phyloP scores from a whole-genome alignment of 768 basidiomycete genomes.

The Lentinula raphanica region DNA sequence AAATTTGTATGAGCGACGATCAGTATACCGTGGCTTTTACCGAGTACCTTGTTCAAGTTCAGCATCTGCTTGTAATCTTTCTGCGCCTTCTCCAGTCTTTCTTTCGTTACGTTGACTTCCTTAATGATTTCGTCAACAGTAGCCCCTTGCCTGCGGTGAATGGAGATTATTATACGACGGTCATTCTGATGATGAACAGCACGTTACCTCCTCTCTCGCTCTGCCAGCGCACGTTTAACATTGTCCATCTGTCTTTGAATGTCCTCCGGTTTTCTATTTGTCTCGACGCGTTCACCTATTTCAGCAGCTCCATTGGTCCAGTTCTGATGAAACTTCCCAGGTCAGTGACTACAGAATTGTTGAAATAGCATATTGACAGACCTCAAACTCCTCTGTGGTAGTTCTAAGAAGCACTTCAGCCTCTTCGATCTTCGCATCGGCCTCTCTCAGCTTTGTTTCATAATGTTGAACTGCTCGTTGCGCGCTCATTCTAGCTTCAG shows the following conservation, averaged over 20 bases:
- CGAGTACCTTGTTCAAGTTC: slow-evolving; percentile 55
- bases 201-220: slow-evolving; percentile 57
- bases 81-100: slow-evolving; percentile 53
- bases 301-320: slow-evolving; percentile 63
- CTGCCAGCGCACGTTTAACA: slow-evolving; percentile 57
- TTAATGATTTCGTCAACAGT: slow-evolving; percentile 72
- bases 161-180: slow-evolving; percentile 9
- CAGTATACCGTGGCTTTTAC: slow-evolving; percentile 20
- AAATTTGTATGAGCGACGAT: not conserved
- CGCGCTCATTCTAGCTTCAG: slow-evolving; percentile 28
- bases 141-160: slow-evolving; percentile 56
- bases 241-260: slow-evolving; percentile 61
- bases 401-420: slow-evolving; percentile 42
- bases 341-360: not conserved
- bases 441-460: slow-evolving; percentile 33
- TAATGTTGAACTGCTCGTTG: not conserved
- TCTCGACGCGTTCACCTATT: slow-evolving; percentile 53
- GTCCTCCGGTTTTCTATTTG: slow-evolving; percentile 50
- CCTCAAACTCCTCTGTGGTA: slow-evolving; percentile 60
- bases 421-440: slow-evolving; percentile 23
- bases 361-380: slow-evolving; percentile 22
- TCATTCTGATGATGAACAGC: no score
- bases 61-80: slow-evolving; percentile 60
- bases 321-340: slow-evolving; percentile 30
- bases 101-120: slow-evolving; percentile 62